Evolutionary conservation across 495 filamentous ascomycete genomes (phyloP).

Genomic region (Daldinia vernicosa): DNA sequence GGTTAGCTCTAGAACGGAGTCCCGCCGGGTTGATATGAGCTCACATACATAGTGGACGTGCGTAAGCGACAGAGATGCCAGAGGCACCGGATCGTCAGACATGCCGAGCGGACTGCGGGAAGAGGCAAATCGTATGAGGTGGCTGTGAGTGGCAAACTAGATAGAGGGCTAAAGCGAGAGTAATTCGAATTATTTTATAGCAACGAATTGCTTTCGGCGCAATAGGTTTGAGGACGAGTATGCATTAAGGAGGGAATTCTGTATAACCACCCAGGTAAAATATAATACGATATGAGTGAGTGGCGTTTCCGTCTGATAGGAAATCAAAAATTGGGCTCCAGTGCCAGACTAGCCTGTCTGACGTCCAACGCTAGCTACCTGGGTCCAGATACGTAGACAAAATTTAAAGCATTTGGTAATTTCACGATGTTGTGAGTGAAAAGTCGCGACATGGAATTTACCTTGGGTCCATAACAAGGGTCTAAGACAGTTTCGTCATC

Average conservation of each 20-base stretch:
- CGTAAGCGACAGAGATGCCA: conserved; percentile 91
- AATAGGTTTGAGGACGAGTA: not conserved
- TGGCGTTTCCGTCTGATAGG: not conserved
- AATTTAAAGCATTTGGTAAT: not conserved
- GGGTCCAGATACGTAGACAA: not conserved
- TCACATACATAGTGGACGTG: conserved; percentile 98
- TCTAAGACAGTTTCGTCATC: conserved; percentile 32
- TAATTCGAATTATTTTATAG: not conserved
- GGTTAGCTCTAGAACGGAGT: conserved; percentile 9
- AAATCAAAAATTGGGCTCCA: not conserved
- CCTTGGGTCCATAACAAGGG: not conserved
- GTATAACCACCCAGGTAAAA: not conserved
- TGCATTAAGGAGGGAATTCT: not conserved
- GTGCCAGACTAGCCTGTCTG: not conserved
- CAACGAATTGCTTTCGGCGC: conserved; percentile 17
- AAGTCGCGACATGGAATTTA: conserved; percentile 10
- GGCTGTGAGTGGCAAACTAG: not conserved
- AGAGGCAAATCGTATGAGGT: not conserved
- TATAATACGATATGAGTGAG: not conserved
- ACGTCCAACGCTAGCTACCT: conserved; percentile 5
- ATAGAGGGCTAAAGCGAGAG: not conserved
- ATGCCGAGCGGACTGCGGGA: conserved; percentile 47
- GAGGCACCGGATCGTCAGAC: conserved; percentile 67
- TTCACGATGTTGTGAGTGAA: conserved; percentile 11
- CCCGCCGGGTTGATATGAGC: not conserved